A percentile compares a stretch with the other conserved stretches of the same genome.
These are phyloP conservation scores for Euphorbia corollata DNA, from an alignment of 441 rosid genomes.

Conservation along the genomic window DNA sequence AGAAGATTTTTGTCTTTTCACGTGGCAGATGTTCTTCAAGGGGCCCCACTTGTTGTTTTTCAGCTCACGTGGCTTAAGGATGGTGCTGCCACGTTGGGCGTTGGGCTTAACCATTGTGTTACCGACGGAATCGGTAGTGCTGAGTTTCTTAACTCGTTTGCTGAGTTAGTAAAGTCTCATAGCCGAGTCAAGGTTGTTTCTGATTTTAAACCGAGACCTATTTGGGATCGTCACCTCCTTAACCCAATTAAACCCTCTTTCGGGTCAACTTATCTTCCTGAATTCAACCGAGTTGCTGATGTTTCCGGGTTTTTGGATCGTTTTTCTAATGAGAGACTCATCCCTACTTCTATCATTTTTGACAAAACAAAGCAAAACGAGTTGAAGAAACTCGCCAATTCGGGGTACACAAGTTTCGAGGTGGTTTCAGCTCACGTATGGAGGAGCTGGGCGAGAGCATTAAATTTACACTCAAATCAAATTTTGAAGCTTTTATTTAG, in stretches of 20 bases:
- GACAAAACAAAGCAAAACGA: slow-evolving; percentile 35
- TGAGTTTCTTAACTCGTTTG: slow-evolving; percentile 55
- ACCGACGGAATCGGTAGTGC: slow-evolving; percentile 70
- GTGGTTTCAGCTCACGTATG: slow-evolving; percentile 73
- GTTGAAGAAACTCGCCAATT: slow-evolving; percentile 40
- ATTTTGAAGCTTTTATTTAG: slow-evolving; percentile 63
- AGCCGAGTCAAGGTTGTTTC: slow-evolving; percentile 3
- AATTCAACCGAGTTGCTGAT: slow-evolving; percentile 52
- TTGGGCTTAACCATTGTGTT: slow-evolving; percentile 62
- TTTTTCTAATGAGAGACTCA: slow-evolving; percentile 44
- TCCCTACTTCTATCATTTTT: slow-evolving; percentile 52
- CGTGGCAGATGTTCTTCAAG: slow-evolving; percentile 56
- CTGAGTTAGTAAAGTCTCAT: slow-evolving; percentile 37
- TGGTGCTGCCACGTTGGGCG: slow-evolving; percentile 59
- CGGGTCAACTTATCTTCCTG: slow-evolving; percentile 35
- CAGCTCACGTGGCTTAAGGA: slow-evolving; percentile 84
- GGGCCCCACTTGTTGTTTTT: slow-evolving; percentile 56
- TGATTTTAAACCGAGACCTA: slow-evolving; percentile 29
- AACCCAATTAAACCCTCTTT: slow-evolving; percentile 22
- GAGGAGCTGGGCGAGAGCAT: slow-evolving; percentile 72
- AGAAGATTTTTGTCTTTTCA: slow-evolving; percentile 48
- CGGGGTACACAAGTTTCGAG: slow-evolving; percentile 51
- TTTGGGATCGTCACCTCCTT: slow-evolving; percentile 70
- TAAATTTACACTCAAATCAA: slow-evolving; percentile 55
- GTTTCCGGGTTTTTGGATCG: slow-evolving; percentile 48